Evolutionary conservation across 2,329 filamentous ascomycete genomes (phyloP).

Genomic region (Penicillium sp.): DNA sequence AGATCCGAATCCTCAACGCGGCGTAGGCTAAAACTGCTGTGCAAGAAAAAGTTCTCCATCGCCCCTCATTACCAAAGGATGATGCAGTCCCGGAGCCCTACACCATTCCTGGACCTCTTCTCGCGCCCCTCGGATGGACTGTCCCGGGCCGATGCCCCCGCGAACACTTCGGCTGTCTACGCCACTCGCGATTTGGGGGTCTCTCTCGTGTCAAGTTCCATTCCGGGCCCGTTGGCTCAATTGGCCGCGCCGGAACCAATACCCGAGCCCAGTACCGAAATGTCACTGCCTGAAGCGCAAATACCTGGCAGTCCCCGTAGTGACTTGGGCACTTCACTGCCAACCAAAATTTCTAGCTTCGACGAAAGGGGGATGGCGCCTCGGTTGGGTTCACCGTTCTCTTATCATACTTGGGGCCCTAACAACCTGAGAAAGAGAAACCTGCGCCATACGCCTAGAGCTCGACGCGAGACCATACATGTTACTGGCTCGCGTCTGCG

Average conservation of each 20-base stretch:
- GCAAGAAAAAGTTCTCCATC: constrained; percentile 65
- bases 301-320: constrained; percentile 24
- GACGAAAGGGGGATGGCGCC: constrained; percentile 37
- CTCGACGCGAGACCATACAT: constrained; percentile 51
- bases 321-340: constrained; percentile 12
- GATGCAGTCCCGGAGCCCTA: constrained; percentile 64
- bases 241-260: constrained; percentile 37
- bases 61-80: constrained; percentile 69
- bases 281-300: constrained; percentile 42
- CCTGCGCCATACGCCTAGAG: constrained; percentile 37
- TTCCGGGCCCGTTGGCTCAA: constrained; percentile 42
- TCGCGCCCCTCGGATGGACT: constrained; percentile 35
- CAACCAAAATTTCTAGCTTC: constrained; percentile 24
- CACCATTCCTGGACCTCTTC: constrained; percentile 55
- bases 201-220: constrained; percentile 48
- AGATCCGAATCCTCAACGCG: constrained; percentile 63
- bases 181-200: constrained; percentile 51
- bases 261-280: constrained; percentile 30
- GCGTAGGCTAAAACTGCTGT: constrained; percentile 62
- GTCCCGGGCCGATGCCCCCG: constrained; percentile 29
- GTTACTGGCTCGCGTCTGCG: constrained; percentile 48
- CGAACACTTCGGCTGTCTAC: constrained; percentile 39
- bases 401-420: constrained; percentile 56
- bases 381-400: constrained; percentile 55
- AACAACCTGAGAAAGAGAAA: constrained; percentile 39